Evolutionary conservation across 1,139 yeast genomes (phyloP).

Genomic region (Kurtzmaniella quercitrusa): DNA sequence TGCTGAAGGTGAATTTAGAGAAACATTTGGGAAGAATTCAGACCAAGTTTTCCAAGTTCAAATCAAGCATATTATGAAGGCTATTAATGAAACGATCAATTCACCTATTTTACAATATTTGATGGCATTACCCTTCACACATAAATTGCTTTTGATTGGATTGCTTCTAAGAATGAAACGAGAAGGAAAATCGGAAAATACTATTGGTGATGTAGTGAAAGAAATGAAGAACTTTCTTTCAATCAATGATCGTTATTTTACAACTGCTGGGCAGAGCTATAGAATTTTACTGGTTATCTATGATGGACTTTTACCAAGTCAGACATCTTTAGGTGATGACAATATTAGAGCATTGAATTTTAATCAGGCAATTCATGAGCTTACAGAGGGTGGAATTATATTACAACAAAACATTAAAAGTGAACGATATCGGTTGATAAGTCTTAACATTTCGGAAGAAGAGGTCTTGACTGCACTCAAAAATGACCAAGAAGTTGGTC

Average conservation of each 20-base stretch:
- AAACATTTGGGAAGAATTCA: conserved; percentile 16
- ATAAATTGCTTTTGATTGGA: conserved; percentile 69
- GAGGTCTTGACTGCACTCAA: conserved; percentile 60
- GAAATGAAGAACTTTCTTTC: conserved; percentile 52
- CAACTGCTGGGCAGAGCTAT: conserved; percentile 13
- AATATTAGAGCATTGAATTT: conserved; percentile 43
- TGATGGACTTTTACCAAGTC: conserved; percentile 11
- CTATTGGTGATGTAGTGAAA: conserved; percentile 73
- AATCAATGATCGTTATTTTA: conserved; percentile 9
- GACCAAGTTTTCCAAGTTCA: conserved; percentile 52
- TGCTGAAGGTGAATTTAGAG: conserved; percentile 59
- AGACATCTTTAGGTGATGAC: conserved; percentile 8
- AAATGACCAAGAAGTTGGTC: conserved; percentile 39
- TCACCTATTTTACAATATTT: conserved; percentile 67
- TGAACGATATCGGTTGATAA: conserved; percentile 61
- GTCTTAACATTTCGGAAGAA: conserved; percentile 66
- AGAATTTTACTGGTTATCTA: conserved; percentile 26
- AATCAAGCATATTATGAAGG: conserved; percentile 68
- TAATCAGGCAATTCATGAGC: conserved; percentile 53
- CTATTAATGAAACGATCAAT: conserved; percentile 74
- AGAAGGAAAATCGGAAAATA: conserved; percentile 66
- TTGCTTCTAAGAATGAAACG: conserved; percentile 62
- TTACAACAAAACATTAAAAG: conserved; percentile 63
- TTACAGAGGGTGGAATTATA: conserved; percentile 75
- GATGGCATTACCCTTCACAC: conserved; percentile 56